Evolutionary conservation across 768 basidiomycete genomes (phyloP).

Genomic region (Leccinum pellstonianum): DNA sequence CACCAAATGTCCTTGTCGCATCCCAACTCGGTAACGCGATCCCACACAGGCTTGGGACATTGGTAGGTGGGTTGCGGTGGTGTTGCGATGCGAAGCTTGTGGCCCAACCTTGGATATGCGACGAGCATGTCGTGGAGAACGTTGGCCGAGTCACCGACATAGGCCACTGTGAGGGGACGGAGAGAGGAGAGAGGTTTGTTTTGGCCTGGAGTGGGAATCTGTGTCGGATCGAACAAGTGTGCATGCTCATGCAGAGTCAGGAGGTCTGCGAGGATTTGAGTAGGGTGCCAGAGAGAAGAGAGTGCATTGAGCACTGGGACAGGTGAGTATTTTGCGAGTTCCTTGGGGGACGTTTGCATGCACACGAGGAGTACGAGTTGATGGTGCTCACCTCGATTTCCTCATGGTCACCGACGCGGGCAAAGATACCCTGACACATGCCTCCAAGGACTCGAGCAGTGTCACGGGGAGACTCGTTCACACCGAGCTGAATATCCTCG

Average conservation of each 20-base stretch:
- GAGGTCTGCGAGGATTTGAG: slow-evolving; percentile 91
- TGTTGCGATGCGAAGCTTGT: slow-evolving; percentile 79
- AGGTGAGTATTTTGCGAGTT: slow-evolving; percentile 84
- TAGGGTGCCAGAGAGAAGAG: slow-evolving; percentile 94
- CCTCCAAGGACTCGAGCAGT: slow-evolving; percentile 85
- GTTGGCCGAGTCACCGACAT: slow-evolving; percentile 93
- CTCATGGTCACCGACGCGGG: slow-evolving; percentile 87
- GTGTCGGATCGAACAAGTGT: slow-evolving; percentile 45
- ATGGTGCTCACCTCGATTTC: slow-evolving; percentile 78
- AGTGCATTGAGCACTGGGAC: slow-evolving; percentile 97
- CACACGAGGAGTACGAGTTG: not conserved
- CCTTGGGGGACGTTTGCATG: slow-evolving; percentile 44
- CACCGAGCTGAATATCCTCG: slow-evolving; percentile 93
- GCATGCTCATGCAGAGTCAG: slow-evolving; percentile 83
- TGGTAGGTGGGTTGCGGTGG: slow-evolving; percentile 63
- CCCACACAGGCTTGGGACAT: slow-evolving; percentile 74
- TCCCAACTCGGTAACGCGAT: slow-evolving; percentile 70
- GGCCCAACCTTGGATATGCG: slow-evolving; percentile 87
- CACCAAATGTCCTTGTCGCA: slow-evolving; percentile 74
- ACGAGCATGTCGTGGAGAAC: slow-evolving; percentile 98
- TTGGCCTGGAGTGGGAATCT: slow-evolving; percentile 13
- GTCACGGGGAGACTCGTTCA: slow-evolving; percentile 87
- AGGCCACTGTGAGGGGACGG: slow-evolving; percentile 83
- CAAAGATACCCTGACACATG: slow-evolving; percentile 97
- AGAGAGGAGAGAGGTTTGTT: slow-evolving; percentile 48